phyloP scores from a whole-genome alignment of 306 rosid species.

The Mimosa pudica region DNA sequence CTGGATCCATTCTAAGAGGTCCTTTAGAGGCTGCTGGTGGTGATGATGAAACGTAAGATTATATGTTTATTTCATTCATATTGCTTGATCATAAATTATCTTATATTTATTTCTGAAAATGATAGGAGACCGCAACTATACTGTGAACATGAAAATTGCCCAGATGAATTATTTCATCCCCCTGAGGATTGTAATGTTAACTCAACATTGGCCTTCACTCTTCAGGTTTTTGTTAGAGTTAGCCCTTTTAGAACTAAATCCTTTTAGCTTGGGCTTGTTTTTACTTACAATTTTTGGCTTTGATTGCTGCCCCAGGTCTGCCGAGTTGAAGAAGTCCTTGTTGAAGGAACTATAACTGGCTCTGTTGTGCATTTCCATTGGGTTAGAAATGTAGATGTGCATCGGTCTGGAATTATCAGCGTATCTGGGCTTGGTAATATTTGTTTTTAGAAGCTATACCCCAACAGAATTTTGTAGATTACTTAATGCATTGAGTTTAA shows the following conservation, averaged over 20 bases:
- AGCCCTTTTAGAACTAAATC: slow-evolving; percentile 37
- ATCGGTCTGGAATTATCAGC: slow-evolving; percentile 63
- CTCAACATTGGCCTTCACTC: slow-evolving; percentile 91
- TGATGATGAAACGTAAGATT: slow-evolving; percentile 49
- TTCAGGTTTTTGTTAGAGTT: slow-evolving; percentile 72
- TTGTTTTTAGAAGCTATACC: slow-evolving; percentile 21
- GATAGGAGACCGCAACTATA: slow-evolving; percentile 66
- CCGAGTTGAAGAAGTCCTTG: slow-evolving; percentile 79
- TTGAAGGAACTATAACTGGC: slow-evolving; percentile 81
- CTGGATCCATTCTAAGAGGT: slow-evolving; percentile 85
- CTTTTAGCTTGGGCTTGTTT: slow-evolving; percentile 27
- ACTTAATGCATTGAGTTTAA: slow-evolving; percentile 20
- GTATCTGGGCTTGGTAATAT: slow-evolving; percentile 86
- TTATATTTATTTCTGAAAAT: slow-evolving; percentile 31
- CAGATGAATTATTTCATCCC: slow-evolving; percentile 84
- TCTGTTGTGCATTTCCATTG: slow-evolving; percentile 93
- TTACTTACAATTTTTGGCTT: slow-evolving; percentile 33
- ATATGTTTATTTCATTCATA: slow-evolving; percentile 14
- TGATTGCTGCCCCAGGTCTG: slow-evolving; percentile 71
- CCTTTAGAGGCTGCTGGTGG: slow-evolving; percentile 62
- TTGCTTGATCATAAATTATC: slow-evolving; percentile 5
- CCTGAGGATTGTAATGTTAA: slow-evolving; percentile 97
- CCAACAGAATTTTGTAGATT: slow-evolving; percentile 25
- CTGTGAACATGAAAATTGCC: slow-evolving; percentile 79
- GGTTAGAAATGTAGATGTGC: slow-evolving; percentile 67